Percentiles rank a stretch among this genome's conserved stretches.
Evolutionary conservation across 2,329 filamentous ascomycete species (phyloP).

Genomic region (Paracoccidioides lutzii): DNA sequence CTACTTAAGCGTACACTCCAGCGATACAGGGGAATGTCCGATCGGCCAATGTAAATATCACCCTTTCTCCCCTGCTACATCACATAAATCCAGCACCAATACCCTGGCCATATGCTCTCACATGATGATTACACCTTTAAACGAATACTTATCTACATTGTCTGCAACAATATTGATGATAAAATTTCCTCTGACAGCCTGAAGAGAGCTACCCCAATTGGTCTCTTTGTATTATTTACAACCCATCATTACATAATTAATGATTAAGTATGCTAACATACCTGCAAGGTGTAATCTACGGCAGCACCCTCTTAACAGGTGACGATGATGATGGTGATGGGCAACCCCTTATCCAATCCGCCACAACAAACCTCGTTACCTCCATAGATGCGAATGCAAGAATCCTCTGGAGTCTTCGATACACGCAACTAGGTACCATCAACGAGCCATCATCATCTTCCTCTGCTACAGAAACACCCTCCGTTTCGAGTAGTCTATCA

Average conservation of each 20-base stretch:
- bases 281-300: slow-evolving; percentile 45
- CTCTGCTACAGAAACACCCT: neutral
- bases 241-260: neutral
- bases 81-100: neutral
- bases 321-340: slow-evolving; percentile 17
- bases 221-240: slow-evolving; percentile 11
- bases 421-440: slow-evolving; percentile 33
- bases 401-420: slow-evolving; percentile 42
- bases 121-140: slow-evolving; percentile 65
- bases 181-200: slow-evolving; percentile 72
- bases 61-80: slow-evolving; percentile 8
- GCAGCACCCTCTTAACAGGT: slow-evolving; percentile 31
- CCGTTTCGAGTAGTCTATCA: slow-evolving; percentile 17
- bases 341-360: slow-evolving; percentile 28
- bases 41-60: slow-evolving; percentile 69
- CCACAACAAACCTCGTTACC: slow-evolving; percentile 31
- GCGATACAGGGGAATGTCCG: slow-evolving; percentile 87
- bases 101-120: slow-evolving; percentile 25
- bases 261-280: neutral
- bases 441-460: slow-evolving; percentile 4
- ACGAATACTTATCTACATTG: slow-evolving; percentile 99
- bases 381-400: slow-evolving; percentile 23
- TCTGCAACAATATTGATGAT: slow-evolving; percentile 87
- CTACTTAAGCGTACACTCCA: slow-evolving; percentile 62
- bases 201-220: slow-evolving; percentile 40